These are phyloP conservation scores for Helianthus annuus DNA, from an alignment of 129 eudicot genomes.

Conservation along the genomic window HanXRQr2.0-SUNRISE NC_035445.2:87491909-87492408, in stretches of 20 bases:
- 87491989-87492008: slow-evolving; percentile 17
- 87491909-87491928: neutral
- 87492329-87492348: too few species aligned
- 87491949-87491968: slow-evolving; percentile 99
- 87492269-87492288: neutral
- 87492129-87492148: slow-evolving; percentile 33
- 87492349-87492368: too few species aligned
- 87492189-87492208: neutral
- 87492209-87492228: neutral
- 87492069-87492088: slow-evolving; percentile 27
- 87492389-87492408: too few species aligned
- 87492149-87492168: slow-evolving; percentile 20
- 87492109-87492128: neutral
- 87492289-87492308: too few species aligned
- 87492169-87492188: neutral
- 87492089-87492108: slow-evolving; percentile 28
- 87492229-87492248: neutral
- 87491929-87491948: slow-evolving; percentile 35
- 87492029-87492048: slow-evolving; percentile 30
- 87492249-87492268: neutral
- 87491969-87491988: slow-evolving; percentile 82
- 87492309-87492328: too few species aligned
- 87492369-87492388: too few species aligned
- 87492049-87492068: slow-evolving; percentile 5
- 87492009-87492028: slow-evolving; percentile 34